Evolutionary conservation across 305 asterid genomes (phyloP), one percentile per base, ranked within the genome.

Genomic region (Fraxinus ornus): DNA sequence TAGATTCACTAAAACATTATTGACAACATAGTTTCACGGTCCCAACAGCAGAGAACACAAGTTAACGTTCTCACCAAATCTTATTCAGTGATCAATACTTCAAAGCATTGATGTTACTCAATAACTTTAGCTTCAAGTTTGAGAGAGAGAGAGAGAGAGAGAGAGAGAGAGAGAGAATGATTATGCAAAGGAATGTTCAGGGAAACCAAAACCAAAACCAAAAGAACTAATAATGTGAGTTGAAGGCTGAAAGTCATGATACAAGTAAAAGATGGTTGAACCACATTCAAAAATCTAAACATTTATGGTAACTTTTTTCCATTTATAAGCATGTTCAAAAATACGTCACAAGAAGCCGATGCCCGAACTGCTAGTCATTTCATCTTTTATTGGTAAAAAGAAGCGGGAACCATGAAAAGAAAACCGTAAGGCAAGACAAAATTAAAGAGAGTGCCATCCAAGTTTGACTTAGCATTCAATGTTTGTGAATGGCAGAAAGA

Each of bases 11-110:
- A 57, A 57, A 57, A 57, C 44, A 81, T 47, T 24, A 62, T 44
- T 26, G 35, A 79, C 41, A 33, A 28, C 73, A 70, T 32, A 78
- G 76, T 19, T 57, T 52, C 5, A 28, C 15, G 66, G 15, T 78
- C 22, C 78, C 12, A 12, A 55, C n/a, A 81, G 81, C 76, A 68
- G 21, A 83, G 79, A 77, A n/a, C 70, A 84, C 26, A 28, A 41
- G 19, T 37, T 36, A 49, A 24, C 81, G 17, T n/a, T 37, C 55
- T 47, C 74, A 62, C 80, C 71, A 22, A 36, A 81, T 21, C 35
- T 35, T 22, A 21, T 72, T 49, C 75, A 47, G 49, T 26, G 55
- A 76, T 80, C 70, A 86, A 9, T 60, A 86, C 47, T 44, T 19
- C 26, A 80, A 77, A 57, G 68, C 68, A 57, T n/a, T 19, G 68